Base-by-base conservation (phyloP, 768 basidiomycete genomes). In the Collybia nuda region DNA sequence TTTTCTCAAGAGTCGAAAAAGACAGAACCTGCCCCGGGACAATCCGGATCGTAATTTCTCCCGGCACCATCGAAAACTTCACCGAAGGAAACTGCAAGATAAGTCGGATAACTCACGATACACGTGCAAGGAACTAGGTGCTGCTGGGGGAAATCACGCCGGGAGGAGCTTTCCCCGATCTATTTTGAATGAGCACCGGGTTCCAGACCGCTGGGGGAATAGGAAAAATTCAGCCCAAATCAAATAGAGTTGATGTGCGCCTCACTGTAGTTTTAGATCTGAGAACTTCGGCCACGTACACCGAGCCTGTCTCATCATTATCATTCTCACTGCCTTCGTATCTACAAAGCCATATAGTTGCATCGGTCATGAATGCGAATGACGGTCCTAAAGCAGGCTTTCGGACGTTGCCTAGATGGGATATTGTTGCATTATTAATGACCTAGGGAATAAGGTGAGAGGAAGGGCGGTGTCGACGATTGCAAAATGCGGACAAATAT, bases 361-460 rank as follows among this genome's bases (percentile, higher is more conserved):
- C 81, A 58, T 91, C 90, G 1, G 82, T 79, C 63, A 89, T 66
- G 63, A 80, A 87, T 6, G 84, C 72, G 53, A 91, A 92, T 1
- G 88, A 85, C 1, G 88, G 83, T 0, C 89, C 90, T 12, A 92
- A 71, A 0, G 87, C 86, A 4, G 88, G 88, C 58, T 87, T 90
- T 50, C 80, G 72, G 6, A 49, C 55, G 51, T 55, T 55, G 50
- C 41, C 52, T 21, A 54, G 47, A 23, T 51, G 43, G 26, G 52
- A 61, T 40, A 57, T 58, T 6, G 80, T 75, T 0, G 83, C 76
- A 50, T 76, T 74, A 53, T 91, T 90, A 39, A 86, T 69, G 6
- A 87, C 74, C 89, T 90, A 48, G 22, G 14, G 26, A 32, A 19
- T 15, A 29, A 17, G 42, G 19, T 47, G 49, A 36, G 53, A 12